phyloP scores from a whole-genome alignment of 495 filamentous ascomycete genomes.

The Hyphodiscus hymeniophilus region DNA sequence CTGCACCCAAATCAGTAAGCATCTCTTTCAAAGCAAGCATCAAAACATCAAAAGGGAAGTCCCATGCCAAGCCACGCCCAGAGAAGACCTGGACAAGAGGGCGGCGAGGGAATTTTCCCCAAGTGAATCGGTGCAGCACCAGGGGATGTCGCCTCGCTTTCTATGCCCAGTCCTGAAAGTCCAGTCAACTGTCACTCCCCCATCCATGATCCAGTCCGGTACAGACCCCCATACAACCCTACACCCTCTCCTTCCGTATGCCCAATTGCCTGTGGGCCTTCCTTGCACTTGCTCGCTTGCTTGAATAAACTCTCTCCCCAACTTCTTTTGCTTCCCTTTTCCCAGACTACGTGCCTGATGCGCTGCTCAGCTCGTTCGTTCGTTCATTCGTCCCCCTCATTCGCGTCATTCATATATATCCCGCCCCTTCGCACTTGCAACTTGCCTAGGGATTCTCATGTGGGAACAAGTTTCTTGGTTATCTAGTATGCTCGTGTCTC shows the following conservation, averaged over 20 bases:
- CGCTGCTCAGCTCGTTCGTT: not conserved
- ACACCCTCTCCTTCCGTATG: too few relatives aligned
- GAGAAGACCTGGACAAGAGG: not conserved
- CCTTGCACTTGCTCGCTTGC: conserved; percentile 2
- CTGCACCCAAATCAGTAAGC: not conserved
- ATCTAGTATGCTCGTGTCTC: conserved; percentile 12
- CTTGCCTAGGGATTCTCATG: conserved; percentile 13
- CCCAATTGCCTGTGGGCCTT: too few relatives aligned
- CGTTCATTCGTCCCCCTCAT: too few relatives aligned
- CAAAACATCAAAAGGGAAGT: too few relatives aligned
- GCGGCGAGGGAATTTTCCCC: conserved; percentile 1
- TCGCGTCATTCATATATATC: not conserved
- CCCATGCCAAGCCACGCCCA: conserved; percentile 9
- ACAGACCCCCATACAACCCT: too few relatives aligned
- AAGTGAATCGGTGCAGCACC: too few relatives aligned
- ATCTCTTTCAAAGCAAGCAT: too few relatives aligned
- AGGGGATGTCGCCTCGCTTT: not conserved
- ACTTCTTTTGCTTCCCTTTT: not conserved
- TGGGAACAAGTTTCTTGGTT: conserved; percentile 19
- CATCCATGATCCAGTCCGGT: too few relatives aligned
- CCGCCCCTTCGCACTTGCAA: conserved; percentile 3
- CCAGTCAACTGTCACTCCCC: too few relatives aligned
- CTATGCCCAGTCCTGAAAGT: not conserved
- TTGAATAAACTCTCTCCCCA: not conserved
- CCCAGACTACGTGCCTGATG: too few relatives aligned